Conservation (phyloP, 805 yeast species). For the Kluyveromyces lactis region DNA sequence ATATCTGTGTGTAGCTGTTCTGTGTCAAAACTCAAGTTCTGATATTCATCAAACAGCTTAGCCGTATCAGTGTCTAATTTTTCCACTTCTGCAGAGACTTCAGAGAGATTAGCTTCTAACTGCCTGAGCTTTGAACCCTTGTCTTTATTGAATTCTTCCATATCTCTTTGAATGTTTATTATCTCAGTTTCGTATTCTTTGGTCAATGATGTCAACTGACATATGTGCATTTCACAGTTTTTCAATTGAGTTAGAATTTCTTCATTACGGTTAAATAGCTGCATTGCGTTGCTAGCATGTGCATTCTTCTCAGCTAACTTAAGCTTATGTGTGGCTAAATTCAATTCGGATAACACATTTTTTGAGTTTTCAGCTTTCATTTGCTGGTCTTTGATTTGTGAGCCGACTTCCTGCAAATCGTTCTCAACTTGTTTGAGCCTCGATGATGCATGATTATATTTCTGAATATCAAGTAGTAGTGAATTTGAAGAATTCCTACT, state of each 20-base stretch:
- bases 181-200: constrained; percentile 37
- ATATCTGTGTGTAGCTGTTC: constrained; percentile 63
- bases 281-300: constrained; percentile 47
- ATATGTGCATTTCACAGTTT: constrained; percentile 32
- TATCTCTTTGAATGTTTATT: constrained; percentile 56
- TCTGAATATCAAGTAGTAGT: constrained; percentile 56
- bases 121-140: constrained; percentile 74
- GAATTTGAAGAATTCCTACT: constrained; percentile 56
- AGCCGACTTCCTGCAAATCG: constrained; percentile 34
- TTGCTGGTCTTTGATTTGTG: constrained; percentile 36
- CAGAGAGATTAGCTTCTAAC: constrained; percentile 43
- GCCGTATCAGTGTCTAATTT: constrained; percentile 35
- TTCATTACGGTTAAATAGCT: constrained; percentile 43
- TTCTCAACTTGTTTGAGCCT: constrained; percentile 35
- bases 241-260: constrained; percentile 39
- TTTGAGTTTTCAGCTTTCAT: constrained; percentile 41
- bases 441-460: constrained; percentile 41
- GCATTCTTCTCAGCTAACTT: constrained; percentile 46
- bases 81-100: constrained; percentile 31
- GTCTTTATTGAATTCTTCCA: constrained; percentile 69
- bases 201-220: constrained; percentile 28
- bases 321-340: constrained; percentile 51
- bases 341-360: constrained; percentile 49
- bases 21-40: constrained; percentile 55
- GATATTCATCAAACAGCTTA: constrained; percentile 44